phyloP scores from a whole-genome alignment of 495 filamentous ascomycete genomes.

The Tuber magnatum region DNA sequence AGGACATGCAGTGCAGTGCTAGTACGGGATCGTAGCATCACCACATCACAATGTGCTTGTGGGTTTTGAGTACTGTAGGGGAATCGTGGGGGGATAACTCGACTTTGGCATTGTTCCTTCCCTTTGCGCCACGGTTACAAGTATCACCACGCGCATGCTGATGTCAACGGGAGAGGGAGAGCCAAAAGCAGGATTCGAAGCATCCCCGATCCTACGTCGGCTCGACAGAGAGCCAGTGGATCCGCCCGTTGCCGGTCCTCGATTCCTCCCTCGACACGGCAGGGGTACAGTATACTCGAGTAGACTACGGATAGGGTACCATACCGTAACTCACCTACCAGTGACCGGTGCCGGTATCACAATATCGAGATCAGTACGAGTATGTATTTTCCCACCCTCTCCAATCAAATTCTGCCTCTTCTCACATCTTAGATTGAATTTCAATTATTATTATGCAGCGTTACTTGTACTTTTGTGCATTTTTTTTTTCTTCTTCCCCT shows the following conservation, averaged over 20 bases:
- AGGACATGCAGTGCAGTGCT: too few species aligned
- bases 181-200: not conserved
- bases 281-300: not conserved
- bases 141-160: not conserved
- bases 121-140: not conserved
- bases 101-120: not conserved
- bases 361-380: not conserved
- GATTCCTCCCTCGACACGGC: not conserved
- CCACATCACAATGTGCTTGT: too few species aligned
- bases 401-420: not conserved
- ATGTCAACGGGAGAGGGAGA: not conserved
- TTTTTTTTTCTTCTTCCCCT: not conserved
- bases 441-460: not conserved
- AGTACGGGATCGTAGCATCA: not conserved
- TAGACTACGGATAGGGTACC: too few species aligned
- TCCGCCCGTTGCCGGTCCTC: not conserved
- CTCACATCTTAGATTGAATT: not conserved
- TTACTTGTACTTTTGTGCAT: constrained; percentile 2
- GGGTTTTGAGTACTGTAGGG: not conserved
- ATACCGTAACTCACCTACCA: not conserved
- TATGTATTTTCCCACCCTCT: not conserved
- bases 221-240: not conserved
- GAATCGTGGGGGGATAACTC: not conserved
- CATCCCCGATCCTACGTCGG: not conserved
- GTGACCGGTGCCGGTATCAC: not conserved